phyloP scores from a whole-genome alignment of 257 asterid species.

The Schizonepeta tenuifolia region DNA sequence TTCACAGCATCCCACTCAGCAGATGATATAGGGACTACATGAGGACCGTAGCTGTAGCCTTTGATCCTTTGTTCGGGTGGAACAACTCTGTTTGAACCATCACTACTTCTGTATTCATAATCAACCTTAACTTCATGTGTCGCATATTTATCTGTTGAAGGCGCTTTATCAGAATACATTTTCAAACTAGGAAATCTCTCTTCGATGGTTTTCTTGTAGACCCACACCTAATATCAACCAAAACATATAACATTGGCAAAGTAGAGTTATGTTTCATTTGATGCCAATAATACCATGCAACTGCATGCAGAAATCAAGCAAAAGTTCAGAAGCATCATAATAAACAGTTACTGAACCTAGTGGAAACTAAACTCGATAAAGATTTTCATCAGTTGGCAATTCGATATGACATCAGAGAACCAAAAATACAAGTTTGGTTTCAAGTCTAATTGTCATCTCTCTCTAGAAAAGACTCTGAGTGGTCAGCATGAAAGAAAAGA shows the following conservation, averaged over 20 bases:
- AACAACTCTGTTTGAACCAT: conserved; percentile 66
- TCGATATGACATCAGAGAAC: not conserved
- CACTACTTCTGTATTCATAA: conserved; percentile 66
- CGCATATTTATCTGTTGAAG: conserved; percentile 87
- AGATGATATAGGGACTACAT: conserved; percentile 94
- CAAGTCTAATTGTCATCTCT: too few relatives aligned
- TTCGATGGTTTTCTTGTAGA: conserved; percentile 88
- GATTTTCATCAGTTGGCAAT: not conserved
- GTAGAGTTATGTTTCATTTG: conserved; percentile 2
- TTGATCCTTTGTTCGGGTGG: conserved; percentile 98
- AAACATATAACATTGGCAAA: conserved; percentile 20
- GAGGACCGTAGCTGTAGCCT: conserved; percentile 95
- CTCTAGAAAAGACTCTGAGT: too few relatives aligned
- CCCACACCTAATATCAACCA: conserved; percentile 72
- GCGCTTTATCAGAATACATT: conserved; percentile 90
- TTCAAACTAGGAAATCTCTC: conserved; percentile 91
- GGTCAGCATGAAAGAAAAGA: too few relatives aligned
- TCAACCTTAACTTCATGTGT: conserved; percentile 91
- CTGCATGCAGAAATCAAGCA: conserved; percentile 29
- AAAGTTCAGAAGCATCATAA: conserved; percentile 2
- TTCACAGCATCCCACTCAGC: conserved; percentile 93
- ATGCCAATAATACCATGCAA: conserved; percentile 1
- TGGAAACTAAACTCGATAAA: not conserved
- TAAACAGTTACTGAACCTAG: conserved; percentile 1
- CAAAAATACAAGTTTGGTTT: not conserved